A percentile compares a stretch with the other conserved stretches of the same genome.
phyloP scores from a whole-genome alignment of 371 early-diverging fungal species.

The Mortierella sp. region DNA sequence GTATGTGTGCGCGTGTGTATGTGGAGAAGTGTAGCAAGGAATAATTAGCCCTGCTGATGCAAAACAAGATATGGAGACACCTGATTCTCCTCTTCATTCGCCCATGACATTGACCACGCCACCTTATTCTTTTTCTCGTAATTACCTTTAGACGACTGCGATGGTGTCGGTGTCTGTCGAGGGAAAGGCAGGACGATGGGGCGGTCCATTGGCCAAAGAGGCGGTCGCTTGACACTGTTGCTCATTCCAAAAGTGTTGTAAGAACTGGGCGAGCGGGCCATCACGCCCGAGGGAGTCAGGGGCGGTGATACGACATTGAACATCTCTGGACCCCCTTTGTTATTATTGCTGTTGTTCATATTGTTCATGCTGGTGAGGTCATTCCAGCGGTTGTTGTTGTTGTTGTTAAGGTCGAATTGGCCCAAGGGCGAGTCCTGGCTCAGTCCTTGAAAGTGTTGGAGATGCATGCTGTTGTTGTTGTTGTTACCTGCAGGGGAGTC shows the following conservation, averaged over 20 bases:
- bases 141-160: conserved; percentile 53
- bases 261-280: conserved; percentile 43
- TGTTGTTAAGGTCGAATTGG: conserved; percentile 16
- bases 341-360: conserved; percentile 11
- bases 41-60: neutral
- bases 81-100: neutral
- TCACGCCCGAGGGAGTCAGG: conserved; percentile 46
- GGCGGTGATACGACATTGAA: conserved; percentile 52
- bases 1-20: too few relatives aligned
- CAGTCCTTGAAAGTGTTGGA: conserved; percentile 27
- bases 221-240: conserved; percentile 46
- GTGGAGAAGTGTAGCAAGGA: neutral
- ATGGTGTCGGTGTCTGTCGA: conserved; percentile 42
- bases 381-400: conserved; percentile 27
- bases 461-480: conserved; percentile 11
- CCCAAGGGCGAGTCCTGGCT: conserved; percentile 37
- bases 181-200: conserved; percentile 43
- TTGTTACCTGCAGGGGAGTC: conserved; percentile 17
- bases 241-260: conserved; percentile 34
- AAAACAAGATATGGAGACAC: neutral
- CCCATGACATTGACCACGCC: neutral
- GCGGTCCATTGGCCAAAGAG: conserved; percentile 55
- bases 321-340: conserved; percentile 25
- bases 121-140: too few relatives aligned
- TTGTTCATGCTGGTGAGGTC: conserved; percentile 20